Percentiles rank a stretch among this genome's conserved stretches.
These are phyloP conservation scores for Rhytidiadelphus loreus DNA, from an alignment of 225 moss, liverwort and hornwort genomes.

Conservation along the genomic window DNA sequence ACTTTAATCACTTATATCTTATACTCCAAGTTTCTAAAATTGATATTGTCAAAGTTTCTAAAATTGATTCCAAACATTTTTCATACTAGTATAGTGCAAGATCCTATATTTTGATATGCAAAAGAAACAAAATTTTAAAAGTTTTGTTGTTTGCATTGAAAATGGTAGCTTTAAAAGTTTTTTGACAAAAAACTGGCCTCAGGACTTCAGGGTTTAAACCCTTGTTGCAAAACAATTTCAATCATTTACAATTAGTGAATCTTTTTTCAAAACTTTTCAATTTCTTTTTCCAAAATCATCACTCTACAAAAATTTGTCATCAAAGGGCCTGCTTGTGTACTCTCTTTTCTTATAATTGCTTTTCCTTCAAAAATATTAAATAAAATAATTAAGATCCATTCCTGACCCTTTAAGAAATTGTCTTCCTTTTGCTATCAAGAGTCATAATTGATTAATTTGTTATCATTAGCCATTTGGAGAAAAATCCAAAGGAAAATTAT, in stretches of 20 bases:
- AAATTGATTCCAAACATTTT: too few relatives aligned
- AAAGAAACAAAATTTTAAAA: neutral
- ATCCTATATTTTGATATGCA: neutral
- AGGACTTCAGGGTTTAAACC: neutral
- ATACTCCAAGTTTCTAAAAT: too few relatives aligned
- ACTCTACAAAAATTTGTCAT: neutral
- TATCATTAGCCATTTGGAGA: too few relatives aligned
- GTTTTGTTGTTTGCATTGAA: neutral
- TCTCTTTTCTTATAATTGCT: neutral
- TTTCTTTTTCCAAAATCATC: neutral
- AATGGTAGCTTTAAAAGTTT: neutral
- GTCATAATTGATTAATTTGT: too few relatives aligned
- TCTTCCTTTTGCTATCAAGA: too few relatives aligned
- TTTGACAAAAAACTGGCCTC: neutral
- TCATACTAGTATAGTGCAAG: neutral
- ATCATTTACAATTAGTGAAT: neutral
- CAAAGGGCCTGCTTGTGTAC: rapidly evolving
- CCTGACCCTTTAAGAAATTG: too few relatives aligned
- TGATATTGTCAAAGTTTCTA: neutral
- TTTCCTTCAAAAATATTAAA: too few relatives aligned
- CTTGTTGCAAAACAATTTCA: neutral
- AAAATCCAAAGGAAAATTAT: too few relatives aligned
- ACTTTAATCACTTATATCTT: neutral
- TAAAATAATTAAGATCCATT: neutral
- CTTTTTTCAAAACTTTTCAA: neutral